A percentile compares a stretch with the other conserved stretches of the same genome.
phyloP scores from a whole-genome alignment of 2,329 filamentous ascomycete species.

The Malbranchea zuffiana region DNA sequence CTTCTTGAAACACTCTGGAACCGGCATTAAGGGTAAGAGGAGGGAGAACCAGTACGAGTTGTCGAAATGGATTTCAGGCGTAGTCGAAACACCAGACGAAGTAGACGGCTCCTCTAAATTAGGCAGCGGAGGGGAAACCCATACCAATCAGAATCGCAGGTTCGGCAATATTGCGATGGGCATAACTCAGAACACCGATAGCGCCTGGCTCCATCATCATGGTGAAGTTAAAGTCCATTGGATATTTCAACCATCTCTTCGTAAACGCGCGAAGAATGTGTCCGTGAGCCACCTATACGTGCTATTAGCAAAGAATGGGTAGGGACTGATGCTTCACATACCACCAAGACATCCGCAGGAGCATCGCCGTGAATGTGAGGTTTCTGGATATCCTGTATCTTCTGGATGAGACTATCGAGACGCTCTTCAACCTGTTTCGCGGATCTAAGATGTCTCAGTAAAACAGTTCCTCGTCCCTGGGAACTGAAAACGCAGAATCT shows the following conservation, averaged over 20 bases:
- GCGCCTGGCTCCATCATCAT: constrained; percentile 30
- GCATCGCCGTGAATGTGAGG: constrained; percentile 33
- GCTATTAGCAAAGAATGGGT: too few species aligned
- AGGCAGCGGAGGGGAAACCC: constrained; percentile 9
- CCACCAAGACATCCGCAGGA: constrained; percentile 14
- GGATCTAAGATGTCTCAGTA: constrained; percentile 20
- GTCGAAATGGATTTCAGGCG: too few species aligned
- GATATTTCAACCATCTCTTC: constrained; percentile 37
- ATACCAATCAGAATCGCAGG: constrained; percentile 9
- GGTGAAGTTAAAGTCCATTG: constrained; percentile 31
- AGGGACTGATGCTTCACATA: too few species aligned
- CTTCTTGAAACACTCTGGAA: too few species aligned
- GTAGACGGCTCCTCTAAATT: too few species aligned
- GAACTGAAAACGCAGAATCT: background rate
- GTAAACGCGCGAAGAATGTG: constrained; percentile 38
- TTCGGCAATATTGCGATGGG: constrained; percentile 6
- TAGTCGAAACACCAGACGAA: too few species aligned
- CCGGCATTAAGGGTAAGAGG: too few species aligned
- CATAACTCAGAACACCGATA: constrained; percentile 8
- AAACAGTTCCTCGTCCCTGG: background rate
- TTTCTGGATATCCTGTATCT: constrained; percentile 33
- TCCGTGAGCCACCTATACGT: constrained; percentile 33
- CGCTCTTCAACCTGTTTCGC: constrained; percentile 31
- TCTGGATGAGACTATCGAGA: constrained; percentile 33
- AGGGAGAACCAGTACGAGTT: too few species aligned